phyloP scores from a whole-genome alignment of 106 monocot genomes.

The Chionographis japonica region DNA sequence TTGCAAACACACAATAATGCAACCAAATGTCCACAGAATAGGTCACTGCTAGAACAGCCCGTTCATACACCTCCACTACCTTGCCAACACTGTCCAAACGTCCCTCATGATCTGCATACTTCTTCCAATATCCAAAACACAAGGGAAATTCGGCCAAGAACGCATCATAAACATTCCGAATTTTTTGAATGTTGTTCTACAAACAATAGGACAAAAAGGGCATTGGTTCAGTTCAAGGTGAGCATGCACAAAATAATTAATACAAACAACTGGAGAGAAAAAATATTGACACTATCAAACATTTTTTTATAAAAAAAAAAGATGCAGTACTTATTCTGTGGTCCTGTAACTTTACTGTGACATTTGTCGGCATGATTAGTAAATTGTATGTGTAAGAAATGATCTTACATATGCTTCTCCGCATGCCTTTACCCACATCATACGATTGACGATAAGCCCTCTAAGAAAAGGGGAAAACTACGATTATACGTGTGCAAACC shows the following conservation, averaged over 20 bases:
- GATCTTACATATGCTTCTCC: too few species aligned
- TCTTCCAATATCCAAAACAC: conserved; percentile 99
- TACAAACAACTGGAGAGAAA: not conserved
- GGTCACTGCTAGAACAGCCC: conserved; percentile 85
- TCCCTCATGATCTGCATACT: conserved; percentile 93
- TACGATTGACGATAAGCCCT: too few species aligned
- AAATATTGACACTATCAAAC: not conserved
- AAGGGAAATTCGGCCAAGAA: conserved; percentile 91
- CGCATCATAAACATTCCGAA: conserved; percentile 86
- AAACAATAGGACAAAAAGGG: conserved; percentile 12
- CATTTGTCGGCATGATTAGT: too few species aligned
- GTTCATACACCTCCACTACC: conserved; percentile 91
- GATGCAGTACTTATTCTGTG: too few species aligned
- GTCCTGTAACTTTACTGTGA: too few species aligned
- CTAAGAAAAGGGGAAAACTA: too few species aligned
- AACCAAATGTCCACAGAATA: conserved; percentile 99
- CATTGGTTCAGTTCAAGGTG: not conserved
- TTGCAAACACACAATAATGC: conserved; percentile 88
- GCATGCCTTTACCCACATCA: too few species aligned
- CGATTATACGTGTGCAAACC: too few species aligned
- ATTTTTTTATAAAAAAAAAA: too few species aligned
- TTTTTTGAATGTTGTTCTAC: conserved; percentile 77
- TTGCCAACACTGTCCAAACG: conserved; percentile 63
- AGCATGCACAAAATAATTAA: not conserved
- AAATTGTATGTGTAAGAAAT: too few species aligned